Evolutionary conservation across 2,329 filamentous ascomycete genomes (phyloP).

Genomic region (Aspergillus sp.): DNA sequence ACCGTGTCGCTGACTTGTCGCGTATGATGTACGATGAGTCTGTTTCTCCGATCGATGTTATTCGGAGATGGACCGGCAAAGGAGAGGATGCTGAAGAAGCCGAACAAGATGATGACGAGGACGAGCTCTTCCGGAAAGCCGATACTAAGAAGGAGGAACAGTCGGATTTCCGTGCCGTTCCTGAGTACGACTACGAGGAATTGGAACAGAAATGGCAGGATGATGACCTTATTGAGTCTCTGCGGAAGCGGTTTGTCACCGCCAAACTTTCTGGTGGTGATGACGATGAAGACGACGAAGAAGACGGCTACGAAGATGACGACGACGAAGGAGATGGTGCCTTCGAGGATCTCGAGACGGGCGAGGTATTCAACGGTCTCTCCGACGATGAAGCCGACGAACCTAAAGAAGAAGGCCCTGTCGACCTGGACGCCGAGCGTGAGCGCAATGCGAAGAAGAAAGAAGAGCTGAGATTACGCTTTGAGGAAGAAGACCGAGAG

Average conservation of each 20-base stretch:
- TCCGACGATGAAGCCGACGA: conserved; percentile 54
- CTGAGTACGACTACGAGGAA: conserved; percentile 73
- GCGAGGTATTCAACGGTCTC: conserved; percentile 51
- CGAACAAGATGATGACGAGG: conserved; percentile 61
- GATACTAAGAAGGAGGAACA: conserved; percentile 48
- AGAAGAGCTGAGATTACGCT: conserved; percentile 89
- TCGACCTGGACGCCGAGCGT: conserved; percentile 79
- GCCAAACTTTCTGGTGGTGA: conserved; percentile 59
- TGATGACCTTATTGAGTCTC: conserved; percentile 69
- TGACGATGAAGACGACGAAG: conserved; percentile 50
- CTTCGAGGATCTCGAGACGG: conserved; percentile 82
- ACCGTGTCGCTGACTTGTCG: conserved; percentile 77
- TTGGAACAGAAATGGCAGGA: conserved; percentile 84
- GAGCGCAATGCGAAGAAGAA: conserved; percentile 88
- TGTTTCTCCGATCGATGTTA: conserved; percentile 69
- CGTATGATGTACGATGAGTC: conserved; percentile 85
- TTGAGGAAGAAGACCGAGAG: conserved; percentile 97
- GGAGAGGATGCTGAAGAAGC: conserved; percentile 56
- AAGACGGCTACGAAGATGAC: conserved; percentile 53
- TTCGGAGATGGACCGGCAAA: conserved; percentile 75
- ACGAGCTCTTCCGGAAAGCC: conserved; percentile 62
- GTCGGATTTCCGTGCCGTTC: conserved; percentile 74
- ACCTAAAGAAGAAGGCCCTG: conserved; percentile 28
- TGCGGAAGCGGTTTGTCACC: conserved; percentile 74
- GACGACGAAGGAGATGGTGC: conserved; percentile 72